These are phyloP conservation scores for Phytophthora ohioensis DNA, from an alignment of 352 stramenopile species.

Conservation along the genomic window DNA sequence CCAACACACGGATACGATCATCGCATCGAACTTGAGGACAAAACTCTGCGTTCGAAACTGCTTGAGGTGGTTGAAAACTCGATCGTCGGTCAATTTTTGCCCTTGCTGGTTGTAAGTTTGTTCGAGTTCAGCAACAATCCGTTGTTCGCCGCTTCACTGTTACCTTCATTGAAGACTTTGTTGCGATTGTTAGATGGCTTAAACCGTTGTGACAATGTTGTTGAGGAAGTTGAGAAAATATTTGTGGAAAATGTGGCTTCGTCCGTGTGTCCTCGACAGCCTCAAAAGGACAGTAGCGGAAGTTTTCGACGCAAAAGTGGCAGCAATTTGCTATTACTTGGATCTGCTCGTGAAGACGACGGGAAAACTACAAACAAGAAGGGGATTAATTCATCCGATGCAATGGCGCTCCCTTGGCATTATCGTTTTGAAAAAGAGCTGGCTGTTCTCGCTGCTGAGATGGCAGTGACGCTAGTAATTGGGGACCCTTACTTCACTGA, in stretches of 20 bases:
- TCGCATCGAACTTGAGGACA: background rate
- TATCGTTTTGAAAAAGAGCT: conserved; percentile 74
- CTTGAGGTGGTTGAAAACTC: conserved; percentile 48
- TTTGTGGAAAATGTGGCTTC: conserved; percentile 40
- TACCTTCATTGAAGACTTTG: conserved; percentile 55
- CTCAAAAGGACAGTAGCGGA: conserved; percentile 17
- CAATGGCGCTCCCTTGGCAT: conserved; percentile 58
- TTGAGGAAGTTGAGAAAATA: conserved; percentile 30
- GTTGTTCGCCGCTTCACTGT: conserved; percentile 56
- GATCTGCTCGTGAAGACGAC: conserved; percentile 11
- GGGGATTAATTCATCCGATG: conserved; percentile 29
- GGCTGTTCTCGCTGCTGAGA: conserved; percentile 56
- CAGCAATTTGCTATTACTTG: conserved; percentile 15
- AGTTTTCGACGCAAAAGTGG: conserved; percentile 30
- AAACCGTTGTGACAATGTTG: conserved; percentile 34
- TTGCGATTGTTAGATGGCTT: conserved; percentile 60
- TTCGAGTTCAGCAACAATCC: conserved; percentile 68
- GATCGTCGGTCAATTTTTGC: conserved; percentile 64
- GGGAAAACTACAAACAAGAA: conserved; percentile 10
- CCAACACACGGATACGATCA: conserved; percentile 32
- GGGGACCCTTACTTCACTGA: conserved; percentile 48
- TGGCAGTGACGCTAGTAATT: conserved; percentile 61
- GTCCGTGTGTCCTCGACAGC: conserved; percentile 4
- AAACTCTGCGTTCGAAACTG: conserved; percentile 11
- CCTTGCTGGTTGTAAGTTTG: conserved; percentile 59